Conservation (phyloP, 805 yeast genomes). For the Yarrowia sp. region DNA sequence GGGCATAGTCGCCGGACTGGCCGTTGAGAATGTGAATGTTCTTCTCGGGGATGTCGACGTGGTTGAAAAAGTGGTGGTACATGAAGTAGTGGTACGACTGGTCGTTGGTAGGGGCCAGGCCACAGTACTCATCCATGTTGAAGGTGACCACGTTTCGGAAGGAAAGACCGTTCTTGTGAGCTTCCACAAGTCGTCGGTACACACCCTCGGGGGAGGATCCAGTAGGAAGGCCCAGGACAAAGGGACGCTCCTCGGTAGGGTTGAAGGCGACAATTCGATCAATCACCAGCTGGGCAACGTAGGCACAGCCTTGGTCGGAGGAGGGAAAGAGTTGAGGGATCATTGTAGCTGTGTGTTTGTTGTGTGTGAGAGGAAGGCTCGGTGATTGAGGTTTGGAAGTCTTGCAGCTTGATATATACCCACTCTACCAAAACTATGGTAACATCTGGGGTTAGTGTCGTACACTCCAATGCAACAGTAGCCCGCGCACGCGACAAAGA, state of each 20-base stretch:
- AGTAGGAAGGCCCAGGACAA: conserved; percentile 57
- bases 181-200: conserved; percentile 47
- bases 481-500: conserved; percentile 19
- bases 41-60: conserved; percentile 51
- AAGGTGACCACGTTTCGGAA: conserved; percentile 57
- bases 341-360: not conserved
- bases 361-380: not conserved
- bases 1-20: conserved; percentile 46
- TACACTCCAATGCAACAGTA: conserved; percentile 2
- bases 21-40: conserved; percentile 58
- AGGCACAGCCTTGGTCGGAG: conserved; percentile 36
- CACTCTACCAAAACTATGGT: conserved; percentile 10
- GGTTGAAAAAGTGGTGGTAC: conserved; percentile 55
- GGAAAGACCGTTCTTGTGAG: conserved; percentile 46
- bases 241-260: conserved; percentile 48
- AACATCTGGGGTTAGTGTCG: conserved; percentile 21
- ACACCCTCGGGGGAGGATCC: conserved; percentile 62
- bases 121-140: conserved; percentile 62
- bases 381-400: not conserved
- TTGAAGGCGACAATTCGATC: conserved; percentile 45
- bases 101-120: conserved; percentile 47
- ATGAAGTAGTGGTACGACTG: conserved; percentile 60
- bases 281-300: conserved; percentile 48
- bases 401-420: conserved; percentile 7
- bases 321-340: conserved; percentile 28